Conservation (phyloP, 129 eudicot species). For the Helianthus tuberosus region DNA sequence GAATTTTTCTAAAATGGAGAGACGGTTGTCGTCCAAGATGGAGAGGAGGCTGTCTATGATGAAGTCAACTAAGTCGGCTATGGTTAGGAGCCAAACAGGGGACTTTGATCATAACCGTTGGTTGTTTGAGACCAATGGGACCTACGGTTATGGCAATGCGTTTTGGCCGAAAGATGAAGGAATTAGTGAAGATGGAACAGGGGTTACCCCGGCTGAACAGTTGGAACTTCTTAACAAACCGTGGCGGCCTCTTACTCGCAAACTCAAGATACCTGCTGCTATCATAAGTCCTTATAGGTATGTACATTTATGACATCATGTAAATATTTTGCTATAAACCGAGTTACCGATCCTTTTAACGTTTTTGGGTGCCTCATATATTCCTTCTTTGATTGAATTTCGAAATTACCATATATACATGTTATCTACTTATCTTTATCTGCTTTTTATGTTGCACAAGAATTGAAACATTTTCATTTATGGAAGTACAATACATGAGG, state of each 20-base stretch:
- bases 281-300: slow-evolving; percentile 82
- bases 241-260: slow-evolving; percentile 86
- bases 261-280: slow-evolving; percentile 70
- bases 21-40: slow-evolving; percentile 45
- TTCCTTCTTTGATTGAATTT: no score
- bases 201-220: slow-evolving; percentile 39
- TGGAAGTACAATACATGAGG: no score
- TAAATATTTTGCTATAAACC: background rate
- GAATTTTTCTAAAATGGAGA: slow-evolving; percentile 41
- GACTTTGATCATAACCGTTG: slow-evolving; percentile 79
- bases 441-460: background rate
- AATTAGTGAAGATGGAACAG: slow-evolving; percentile 34
- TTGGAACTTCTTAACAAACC: slow-evolving; percentile 67
- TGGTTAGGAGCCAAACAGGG: slow-evolving; percentile 54
- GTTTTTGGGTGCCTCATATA: background rate
- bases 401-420: no score
- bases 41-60: slow-evolving; percentile 55
- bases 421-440: no score
- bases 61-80: slow-evolving; percentile 55
- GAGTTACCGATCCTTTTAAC: background rate
- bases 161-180: slow-evolving; percentile 72
- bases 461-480: slow-evolving; percentile 1
- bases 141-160: slow-evolving; percentile 86
- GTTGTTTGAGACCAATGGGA: slow-evolving; percentile 71
- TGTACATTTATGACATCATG: background rate